phyloP scores from a whole-genome alignment of 2,329 filamentous ascomycete species.

The Lecanoromycetidae sp. region DNA sequence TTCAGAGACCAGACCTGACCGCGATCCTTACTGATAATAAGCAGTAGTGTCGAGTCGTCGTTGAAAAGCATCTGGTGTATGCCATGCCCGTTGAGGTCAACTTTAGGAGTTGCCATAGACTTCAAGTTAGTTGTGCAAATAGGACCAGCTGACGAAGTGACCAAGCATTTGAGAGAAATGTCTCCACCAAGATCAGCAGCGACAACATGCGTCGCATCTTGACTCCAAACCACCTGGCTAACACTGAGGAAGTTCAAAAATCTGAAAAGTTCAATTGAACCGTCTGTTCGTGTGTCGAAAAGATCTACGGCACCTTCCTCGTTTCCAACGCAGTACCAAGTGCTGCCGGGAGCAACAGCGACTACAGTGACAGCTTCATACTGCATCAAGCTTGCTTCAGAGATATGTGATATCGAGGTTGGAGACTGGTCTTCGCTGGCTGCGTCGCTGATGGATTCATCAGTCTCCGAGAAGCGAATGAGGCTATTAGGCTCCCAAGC shows the following conservation, averaged over 20 bases:
- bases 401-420: slow-evolving; percentile 1
- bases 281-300: background rate
- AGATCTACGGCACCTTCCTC: slow-evolving; percentile 13
- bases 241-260: background rate
- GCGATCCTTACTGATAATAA: slow-evolving; percentile 1
- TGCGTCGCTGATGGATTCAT: slow-evolving; percentile 13
- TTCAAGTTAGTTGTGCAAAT: background rate
- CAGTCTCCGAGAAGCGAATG: slow-evolving; percentile 14
- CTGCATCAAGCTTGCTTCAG: slow-evolving; percentile 6
- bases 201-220: slow-evolving; percentile 11
- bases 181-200: slow-evolving; percentile 12
- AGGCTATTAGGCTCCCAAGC: slow-evolving; percentile 18
- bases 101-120: background rate
- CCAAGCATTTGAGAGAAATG: slow-evolving; percentile 6
- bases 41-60: slow-evolving; percentile 6
- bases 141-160: background rate
- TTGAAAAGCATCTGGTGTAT: slow-evolving; percentile 13
- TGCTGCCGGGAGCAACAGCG: background rate
- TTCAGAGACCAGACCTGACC: slow-evolving; percentile 13
- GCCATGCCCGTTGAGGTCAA: background rate
- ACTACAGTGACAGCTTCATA: slow-evolving; percentile 8
- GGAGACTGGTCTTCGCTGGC: slow-evolving; percentile 4
- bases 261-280: background rate
- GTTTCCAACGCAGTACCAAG: slow-evolving; percentile 8
- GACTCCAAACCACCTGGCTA: slow-evolving; percentile 9